Evolutionary conservation across 2,329 filamentous ascomycete genomes (phyloP), one percentile per base, ranked within the genome.

Genomic region (Exserohilum rostratum): DNA sequence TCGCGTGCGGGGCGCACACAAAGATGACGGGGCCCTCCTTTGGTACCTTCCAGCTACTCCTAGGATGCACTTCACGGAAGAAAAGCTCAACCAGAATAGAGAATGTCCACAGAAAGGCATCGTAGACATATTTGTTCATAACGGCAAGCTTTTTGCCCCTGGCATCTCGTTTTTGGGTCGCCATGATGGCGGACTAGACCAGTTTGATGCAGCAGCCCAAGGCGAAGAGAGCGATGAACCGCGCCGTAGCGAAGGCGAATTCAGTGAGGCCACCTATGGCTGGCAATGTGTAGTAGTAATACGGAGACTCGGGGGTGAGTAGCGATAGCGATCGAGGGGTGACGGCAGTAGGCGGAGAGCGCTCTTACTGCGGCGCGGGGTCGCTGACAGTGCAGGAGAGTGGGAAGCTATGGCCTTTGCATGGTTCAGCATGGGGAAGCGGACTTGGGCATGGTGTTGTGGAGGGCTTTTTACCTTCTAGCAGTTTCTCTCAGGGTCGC

Each of bases 61-160:
- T 86, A 11, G 95, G 95, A 73, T 98, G 93, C 13, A 99, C 91
- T 78, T 99, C 95, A 65, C 95, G 89, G 81, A 99, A 99, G 85
- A 99, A 99, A 64, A 97, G 87, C 77, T 99, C 95, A 62, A 96
- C 87, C 47, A 98, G 82, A 61, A 98, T 85, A 37, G 88, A 90
- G 72, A 92, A 89, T 44, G 83, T 82, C 83, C 90, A 91, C 29
- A 93, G 81, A 69, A 92, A 89, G 55, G 87, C 81, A 78, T 93
- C 90, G 74, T 93, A 93, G 62, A 88, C 87, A 82, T 85, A 89
- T 64, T 85, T 83, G 67, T 85, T 87, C 87, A 90, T 89, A 47
- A 86, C 54, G 22, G 69, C 72, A 49, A 72, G 67, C 60, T 71
- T 72, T 56, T 72, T 72, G 66, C 66, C 66, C 59, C 66, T 57